phyloP scores from a whole-genome alignment of 345 rosid species.

The Populus deltoides region DNA sequence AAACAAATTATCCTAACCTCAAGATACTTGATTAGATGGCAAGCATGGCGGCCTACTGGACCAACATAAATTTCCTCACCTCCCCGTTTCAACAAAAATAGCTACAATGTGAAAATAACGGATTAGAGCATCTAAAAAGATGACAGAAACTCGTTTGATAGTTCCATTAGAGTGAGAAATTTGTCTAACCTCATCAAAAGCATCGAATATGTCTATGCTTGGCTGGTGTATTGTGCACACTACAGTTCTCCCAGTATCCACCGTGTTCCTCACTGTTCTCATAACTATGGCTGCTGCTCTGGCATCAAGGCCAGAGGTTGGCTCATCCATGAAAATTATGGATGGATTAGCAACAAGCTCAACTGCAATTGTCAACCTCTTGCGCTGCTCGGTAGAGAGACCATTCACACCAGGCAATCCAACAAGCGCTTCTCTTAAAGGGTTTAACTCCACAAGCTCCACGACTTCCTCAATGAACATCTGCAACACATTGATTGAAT shows the following conservation, averaged over 20 bases:
- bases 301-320: conserved; percentile 76
- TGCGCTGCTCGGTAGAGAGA: conserved; percentile 60
- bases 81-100: conserved; percentile 49
- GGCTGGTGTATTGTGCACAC: conserved; percentile 79
- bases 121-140: background rate
- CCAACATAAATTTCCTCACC: conserved; percentile 64
- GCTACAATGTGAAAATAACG: conserved; percentile 22
- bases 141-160: background rate
- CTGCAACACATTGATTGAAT: conserved; percentile 30
- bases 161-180: background rate
- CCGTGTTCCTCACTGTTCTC: conserved; percentile 72
- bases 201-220: conserved; percentile 64
- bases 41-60: conserved; percentile 54
- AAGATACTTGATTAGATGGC: conserved; percentile 51
- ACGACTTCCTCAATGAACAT: conserved; percentile 68
- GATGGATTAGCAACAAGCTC: conserved; percentile 75
- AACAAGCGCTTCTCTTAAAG: conserved; percentile 50
- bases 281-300: conserved; percentile 75
- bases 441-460: conserved; percentile 64
- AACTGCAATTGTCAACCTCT: conserved; percentile 66
- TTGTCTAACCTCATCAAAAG: conserved; percentile 60
- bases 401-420: conserved; percentile 63
- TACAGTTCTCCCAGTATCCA: conserved; percentile 67
- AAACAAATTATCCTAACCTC: conserved; percentile 41
- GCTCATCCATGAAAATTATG: conserved; percentile 76